Base-by-base conservation (phyloP, 2,329 filamentous ascomycete species). In the Calycina herbarum region DNA sequence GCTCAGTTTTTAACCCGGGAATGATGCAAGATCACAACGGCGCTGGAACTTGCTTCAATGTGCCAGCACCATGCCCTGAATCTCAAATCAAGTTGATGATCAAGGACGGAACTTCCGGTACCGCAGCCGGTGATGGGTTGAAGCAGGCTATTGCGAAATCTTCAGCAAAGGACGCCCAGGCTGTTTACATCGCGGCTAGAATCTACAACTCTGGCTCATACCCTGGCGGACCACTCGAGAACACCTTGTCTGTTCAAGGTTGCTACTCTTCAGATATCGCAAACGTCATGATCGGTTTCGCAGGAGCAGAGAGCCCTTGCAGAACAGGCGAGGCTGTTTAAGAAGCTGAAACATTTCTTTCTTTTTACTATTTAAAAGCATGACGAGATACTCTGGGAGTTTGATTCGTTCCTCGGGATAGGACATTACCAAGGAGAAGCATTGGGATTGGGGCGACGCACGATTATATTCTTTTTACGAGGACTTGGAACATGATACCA, bases 171-270 rank as follows among this genome's bases (percentile, higher is more conserved):
- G 73, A 72, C 8, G 75, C 70, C 27, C 68, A 69, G 42, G 69
- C 66, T 17, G 73, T 72, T 60, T 76, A 76, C 66, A 73, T 74
- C 57, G 77, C 75, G 27, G 77, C 78, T n/a, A 72, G 78, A 35
- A 70, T 75, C 59, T 80, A 80, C 73, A 80, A 80, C 70, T 79
- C 78, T 3, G 78, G 78, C 45, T 71, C 69, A 1, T 69, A 79
- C 42, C 71, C 70, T 57, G 5, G 67, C 0, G 71, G 71, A 3
- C 73, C 73, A 1, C 76, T 79, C 64, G 73, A 59, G 15, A 42
- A 66, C 6, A 62, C 62, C 13, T 11, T 27, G 20, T 59, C 38
- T 31, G 66, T 69, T 17, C 69, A 66, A 17, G 60, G 62, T 33
- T 69, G 68, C 48, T 72, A 72, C 59, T 60, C 63, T 29, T 66